phyloP scores from a whole-genome alignment of 768 basidiomycete species.

The Serendipita sp. region DNA sequence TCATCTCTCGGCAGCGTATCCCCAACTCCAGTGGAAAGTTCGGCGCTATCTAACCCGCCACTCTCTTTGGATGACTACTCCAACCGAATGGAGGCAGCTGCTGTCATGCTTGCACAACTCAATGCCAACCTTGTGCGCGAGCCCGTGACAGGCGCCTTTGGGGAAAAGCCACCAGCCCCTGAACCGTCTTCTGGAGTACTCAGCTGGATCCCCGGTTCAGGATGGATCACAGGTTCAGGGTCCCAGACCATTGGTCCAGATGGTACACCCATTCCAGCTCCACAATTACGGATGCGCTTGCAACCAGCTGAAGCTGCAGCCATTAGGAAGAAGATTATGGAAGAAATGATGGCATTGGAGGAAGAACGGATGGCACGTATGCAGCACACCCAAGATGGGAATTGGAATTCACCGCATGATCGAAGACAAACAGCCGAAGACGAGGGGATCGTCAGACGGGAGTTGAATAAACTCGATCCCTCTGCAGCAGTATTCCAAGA shows the following conservation, averaged over 20 bases:
- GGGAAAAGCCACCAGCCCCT: slow-evolving; percentile 12
- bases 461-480: slow-evolving; percentile 89
- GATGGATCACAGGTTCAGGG: slow-evolving; percentile 28
- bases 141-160: slow-evolving; percentile 20
- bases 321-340: slow-evolving; percentile 92
- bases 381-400: slow-evolving; percentile 24
- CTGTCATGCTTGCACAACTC: slow-evolving; percentile 94
- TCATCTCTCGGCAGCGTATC: slow-evolving; percentile 8
- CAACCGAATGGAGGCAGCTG: slow-evolving; percentile 95
- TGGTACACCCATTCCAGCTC: slow-evolving; percentile 19
- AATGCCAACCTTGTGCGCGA: slow-evolving; percentile 65
- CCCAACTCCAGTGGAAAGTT: not conserved
- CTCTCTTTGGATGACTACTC: slow-evolving; percentile 95
- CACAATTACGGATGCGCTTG: slow-evolving; percentile 47
- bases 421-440: slow-evolving; percentile 58
- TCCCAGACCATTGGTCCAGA: slow-evolving; percentile 8
- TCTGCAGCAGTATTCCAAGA: slow-evolving; percentile 93
- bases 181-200: slow-evolving; percentile 21
- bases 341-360: slow-evolving; percentile 93
- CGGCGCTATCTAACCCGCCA: not conserved
- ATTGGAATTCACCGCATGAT: slow-evolving; percentile 17
- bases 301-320: slow-evolving; percentile 72
- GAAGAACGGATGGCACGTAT: slow-evolving; percentile 94
- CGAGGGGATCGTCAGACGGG: slow-evolving; percentile 82
- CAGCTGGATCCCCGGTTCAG: slow-evolving; percentile 41